Evolutionary conservation across 2,329 filamentous ascomycete species (phyloP).

Genomic region (Parafenestella ontariensis): DNA sequence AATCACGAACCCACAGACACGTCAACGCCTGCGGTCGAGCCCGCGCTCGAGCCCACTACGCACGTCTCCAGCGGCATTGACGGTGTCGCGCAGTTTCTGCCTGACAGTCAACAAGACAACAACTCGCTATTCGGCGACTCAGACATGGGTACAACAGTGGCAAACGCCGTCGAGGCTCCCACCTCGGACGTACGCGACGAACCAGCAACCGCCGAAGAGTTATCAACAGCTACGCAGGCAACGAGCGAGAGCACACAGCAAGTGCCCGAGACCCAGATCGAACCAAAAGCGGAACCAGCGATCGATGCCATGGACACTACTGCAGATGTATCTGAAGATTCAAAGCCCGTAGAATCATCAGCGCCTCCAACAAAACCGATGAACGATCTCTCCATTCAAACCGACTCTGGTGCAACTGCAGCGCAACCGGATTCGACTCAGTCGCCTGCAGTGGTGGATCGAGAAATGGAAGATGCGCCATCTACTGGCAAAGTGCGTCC

Average conservation of each 20-base stretch:
- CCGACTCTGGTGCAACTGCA: constrained; percentile 20
- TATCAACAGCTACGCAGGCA: constrained; percentile 23
- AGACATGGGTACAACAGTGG: constrained; percentile 36
- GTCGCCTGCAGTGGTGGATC: constrained; percentile 37
- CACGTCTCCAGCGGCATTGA: constrained; percentile 55
- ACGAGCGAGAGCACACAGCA: constrained; percentile 36
- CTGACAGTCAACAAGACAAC: constrained; percentile 48
- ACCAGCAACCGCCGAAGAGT: constrained; percentile 16
- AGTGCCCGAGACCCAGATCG: constrained; percentile 40
- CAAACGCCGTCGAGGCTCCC: constrained; percentile 52
- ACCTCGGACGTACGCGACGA: constrained; percentile 47
- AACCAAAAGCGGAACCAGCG: constrained; percentile 15
- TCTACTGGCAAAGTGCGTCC: constrained; percentile 65
- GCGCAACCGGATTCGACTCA: constrained; percentile 22
- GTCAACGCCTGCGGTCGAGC: constrained; percentile 34
- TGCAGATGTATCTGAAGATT: constrained; percentile 20
- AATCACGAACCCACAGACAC: constrained; percentile 32
- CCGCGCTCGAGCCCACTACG: constrained; percentile 47
- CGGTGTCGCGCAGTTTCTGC: constrained; percentile 52
- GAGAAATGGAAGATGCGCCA: constrained; percentile 50
- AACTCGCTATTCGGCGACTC: constrained; percentile 50
- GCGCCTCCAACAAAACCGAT: constrained; percentile 42
- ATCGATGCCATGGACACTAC: constrained; percentile 39
- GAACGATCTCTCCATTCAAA: constrained; percentile 42
- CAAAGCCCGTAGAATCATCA: constrained; percentile 15